phyloP scores from a whole-genome alignment of 768 basidiomycete species.

The Tylopilus plumbeoviolaceoides region DNA sequence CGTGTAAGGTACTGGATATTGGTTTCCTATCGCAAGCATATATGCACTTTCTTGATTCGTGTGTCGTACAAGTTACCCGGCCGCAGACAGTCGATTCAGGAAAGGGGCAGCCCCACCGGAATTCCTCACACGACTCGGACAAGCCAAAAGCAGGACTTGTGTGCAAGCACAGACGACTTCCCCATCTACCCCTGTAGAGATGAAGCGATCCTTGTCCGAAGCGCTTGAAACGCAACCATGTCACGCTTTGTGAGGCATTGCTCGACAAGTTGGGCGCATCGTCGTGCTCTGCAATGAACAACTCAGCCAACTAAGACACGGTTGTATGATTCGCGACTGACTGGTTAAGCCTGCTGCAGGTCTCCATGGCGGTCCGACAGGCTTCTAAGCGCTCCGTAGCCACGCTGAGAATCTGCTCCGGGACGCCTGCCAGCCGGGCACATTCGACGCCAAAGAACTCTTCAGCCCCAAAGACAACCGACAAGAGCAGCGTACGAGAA shows the following conservation, averaged over 20 bases:
- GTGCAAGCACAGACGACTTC: neutral
- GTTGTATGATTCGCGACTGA: constrained; percentile 21
- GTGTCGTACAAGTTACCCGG: too few species aligned
- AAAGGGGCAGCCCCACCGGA: too few species aligned
- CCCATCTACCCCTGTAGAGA: constrained; percentile 7
- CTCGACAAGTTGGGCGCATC: constrained; percentile 25
- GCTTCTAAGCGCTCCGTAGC: constrained; percentile 54
- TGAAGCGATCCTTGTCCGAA: constrained; percentile 14
- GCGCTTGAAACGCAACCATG: constrained; percentile 16
- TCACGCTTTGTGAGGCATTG: constrained; percentile 24
- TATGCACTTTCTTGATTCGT: too few species aligned
- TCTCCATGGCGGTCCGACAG: constrained; percentile 52
- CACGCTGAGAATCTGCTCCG: constrained; percentile 58
- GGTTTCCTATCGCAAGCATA: too few species aligned
- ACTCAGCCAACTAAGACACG: neutral
- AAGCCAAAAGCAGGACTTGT: neutral
- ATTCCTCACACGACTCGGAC: too few species aligned
- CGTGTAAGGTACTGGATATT: neutral
- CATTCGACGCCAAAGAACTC: constrained; percentile 94
- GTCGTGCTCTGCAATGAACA: constrained; percentile 21
- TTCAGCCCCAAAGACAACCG: constrained; percentile 40
- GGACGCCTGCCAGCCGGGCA: constrained; percentile 80
- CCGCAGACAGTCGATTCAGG: too few species aligned
- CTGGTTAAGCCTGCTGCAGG: constrained; percentile 49
- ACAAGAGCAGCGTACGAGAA: constrained; percentile 8